Conservation (phyloP, 495 filamentous ascomycete genomes). For the Echria macrotheca region DNA sequence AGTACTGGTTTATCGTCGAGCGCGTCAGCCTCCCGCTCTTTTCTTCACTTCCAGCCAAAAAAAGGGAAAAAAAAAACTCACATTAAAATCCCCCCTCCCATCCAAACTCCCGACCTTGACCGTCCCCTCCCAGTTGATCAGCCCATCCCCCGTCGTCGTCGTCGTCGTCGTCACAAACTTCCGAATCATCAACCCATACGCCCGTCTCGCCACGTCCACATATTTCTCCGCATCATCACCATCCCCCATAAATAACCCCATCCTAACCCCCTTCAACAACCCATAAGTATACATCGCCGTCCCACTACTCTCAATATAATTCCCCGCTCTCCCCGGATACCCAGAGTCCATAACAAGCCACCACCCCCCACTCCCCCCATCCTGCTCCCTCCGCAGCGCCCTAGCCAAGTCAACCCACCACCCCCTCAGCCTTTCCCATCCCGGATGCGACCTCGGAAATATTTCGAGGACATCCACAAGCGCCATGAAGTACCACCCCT, state of each 20-base stretch:
- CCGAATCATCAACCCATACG: slow-evolving; percentile 27
- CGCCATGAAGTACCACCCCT: slow-evolving; percentile 58
- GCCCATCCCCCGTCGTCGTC: slow-evolving; percentile 28
- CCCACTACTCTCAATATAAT: slow-evolving; percentile 58
- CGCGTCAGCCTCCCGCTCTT: too few relatives aligned
- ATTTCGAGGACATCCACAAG: slow-evolving; percentile 51
- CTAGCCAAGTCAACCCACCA: slow-evolving; percentile 39
- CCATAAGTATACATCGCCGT: slow-evolving; percentile 57
- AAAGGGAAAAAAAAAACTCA: slow-evolving; percentile 10
- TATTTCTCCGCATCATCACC: slow-evolving; percentile 20
- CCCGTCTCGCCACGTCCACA: slow-evolving; percentile 26
- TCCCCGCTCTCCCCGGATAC: slow-evolving; percentile 40
- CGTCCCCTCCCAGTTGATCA: slow-evolving; percentile 49
- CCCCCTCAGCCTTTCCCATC: slow-evolving; percentile 26
- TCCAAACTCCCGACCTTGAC: slow-evolving; percentile 52
- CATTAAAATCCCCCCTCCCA: slow-evolving; percentile 44
- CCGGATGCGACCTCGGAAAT: slow-evolving; percentile 31
- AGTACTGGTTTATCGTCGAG: too few relatives aligned
- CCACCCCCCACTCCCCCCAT: slow-evolving; percentile 48
- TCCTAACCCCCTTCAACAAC: slow-evolving; percentile 46
- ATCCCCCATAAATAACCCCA: slow-evolving; percentile 26
- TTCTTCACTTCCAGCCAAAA: neutral
- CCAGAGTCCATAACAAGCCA: slow-evolving; percentile 52
- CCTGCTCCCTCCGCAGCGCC: slow-evolving; percentile 40
- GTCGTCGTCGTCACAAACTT: slow-evolving; percentile 29